phyloP scores from a whole-genome alignment of 2,329 filamentous ascomycete genomes.

The Beauveria pseudobassiana region DNA sequence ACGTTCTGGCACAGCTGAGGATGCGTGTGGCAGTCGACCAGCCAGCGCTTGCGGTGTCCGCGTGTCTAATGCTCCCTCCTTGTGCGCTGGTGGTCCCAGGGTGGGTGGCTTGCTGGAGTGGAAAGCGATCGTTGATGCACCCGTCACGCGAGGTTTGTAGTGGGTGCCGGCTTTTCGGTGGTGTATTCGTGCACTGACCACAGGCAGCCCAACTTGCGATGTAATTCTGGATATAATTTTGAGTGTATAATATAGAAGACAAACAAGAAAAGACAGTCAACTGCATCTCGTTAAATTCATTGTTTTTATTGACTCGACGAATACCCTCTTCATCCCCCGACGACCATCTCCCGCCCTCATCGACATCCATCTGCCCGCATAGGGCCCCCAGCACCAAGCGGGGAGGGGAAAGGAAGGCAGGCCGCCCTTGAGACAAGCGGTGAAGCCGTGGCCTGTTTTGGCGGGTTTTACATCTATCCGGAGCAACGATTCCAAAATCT shows the following conservation, averaged over 20 bases:
- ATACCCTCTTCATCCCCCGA: background rate
- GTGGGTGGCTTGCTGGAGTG: background rate
- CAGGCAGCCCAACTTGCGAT: background rate
- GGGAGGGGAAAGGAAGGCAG: background rate
- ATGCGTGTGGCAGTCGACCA: slow-evolving; percentile 4
- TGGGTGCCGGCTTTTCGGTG: background rate
- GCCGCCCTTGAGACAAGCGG: slow-evolving; percentile 8
- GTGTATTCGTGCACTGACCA: background rate
- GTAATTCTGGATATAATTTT: no score
- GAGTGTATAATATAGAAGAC: background rate
- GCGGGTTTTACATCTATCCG: background rate
- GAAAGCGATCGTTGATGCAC: slow-evolving; percentile 7
- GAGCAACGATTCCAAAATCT: no score
- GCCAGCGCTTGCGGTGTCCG: slow-evolving; percentile 1
- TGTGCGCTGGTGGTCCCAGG: background rate
- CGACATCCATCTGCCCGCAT: slow-evolving; percentile 8
- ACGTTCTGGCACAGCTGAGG: background rate
- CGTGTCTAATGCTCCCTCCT: background rate
- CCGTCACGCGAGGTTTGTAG: slow-evolving; percentile 5
- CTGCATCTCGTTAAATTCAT: background rate
- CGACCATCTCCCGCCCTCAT: slow-evolving; percentile 8
- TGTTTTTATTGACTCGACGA: slow-evolving; percentile 5
- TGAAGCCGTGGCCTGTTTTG: slow-evolving; percentile 7
- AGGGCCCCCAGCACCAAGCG: background rate
- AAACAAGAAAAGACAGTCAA: background rate